These are phyloP conservation scores for Oryza glumipatula DNA, from an alignment of 176 grass and related monocot genomes.

Conservation along the genomic window DNA sequence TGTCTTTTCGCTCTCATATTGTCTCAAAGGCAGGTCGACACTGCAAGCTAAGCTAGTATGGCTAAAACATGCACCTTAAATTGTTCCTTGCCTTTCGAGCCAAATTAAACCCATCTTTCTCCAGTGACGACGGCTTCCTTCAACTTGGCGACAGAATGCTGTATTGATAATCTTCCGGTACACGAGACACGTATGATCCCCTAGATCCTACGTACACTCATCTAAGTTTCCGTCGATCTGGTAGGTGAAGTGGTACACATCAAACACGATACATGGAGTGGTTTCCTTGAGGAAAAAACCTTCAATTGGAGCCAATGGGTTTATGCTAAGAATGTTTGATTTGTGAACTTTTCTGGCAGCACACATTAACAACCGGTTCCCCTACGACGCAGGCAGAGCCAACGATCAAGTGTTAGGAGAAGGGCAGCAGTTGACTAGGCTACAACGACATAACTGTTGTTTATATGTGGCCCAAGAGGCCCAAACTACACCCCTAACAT, in stretches of 20 bases:
- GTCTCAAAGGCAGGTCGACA: background rate
- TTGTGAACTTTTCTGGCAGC: background rate
- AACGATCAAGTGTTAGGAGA: background rate
- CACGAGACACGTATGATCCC: background rate
- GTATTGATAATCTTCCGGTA: slow-evolving; percentile 10
- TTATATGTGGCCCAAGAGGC: background rate
- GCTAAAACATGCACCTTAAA: slow-evolving; percentile 25
- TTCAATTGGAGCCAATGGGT: background rate
- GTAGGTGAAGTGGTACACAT: background rate
- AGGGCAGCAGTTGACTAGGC: slow-evolving; percentile 13
- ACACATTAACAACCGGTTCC: background rate
- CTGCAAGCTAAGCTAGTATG: background rate
- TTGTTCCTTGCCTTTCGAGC: slow-evolving; percentile 45
- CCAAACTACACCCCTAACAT: background rate
- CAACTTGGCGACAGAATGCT: background rate
- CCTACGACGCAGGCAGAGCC: background rate
- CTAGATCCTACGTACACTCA: background rate
- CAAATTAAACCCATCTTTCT: background rate
- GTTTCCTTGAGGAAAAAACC: background rate
- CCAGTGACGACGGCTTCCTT: background rate
- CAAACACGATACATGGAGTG: background rate
- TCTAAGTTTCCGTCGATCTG: background rate
- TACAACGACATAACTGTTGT: slow-evolving; percentile 8
- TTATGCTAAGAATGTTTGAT: background rate
- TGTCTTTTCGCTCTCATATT: background rate